A percentile compares a stretch with the other conserved stretches of the same genome.
These are phyloP conservation scores for Penicillium flavigenum DNA, from an alignment of 495 filamentous ascomycete species.

Conservation along the genomic window DNA sequence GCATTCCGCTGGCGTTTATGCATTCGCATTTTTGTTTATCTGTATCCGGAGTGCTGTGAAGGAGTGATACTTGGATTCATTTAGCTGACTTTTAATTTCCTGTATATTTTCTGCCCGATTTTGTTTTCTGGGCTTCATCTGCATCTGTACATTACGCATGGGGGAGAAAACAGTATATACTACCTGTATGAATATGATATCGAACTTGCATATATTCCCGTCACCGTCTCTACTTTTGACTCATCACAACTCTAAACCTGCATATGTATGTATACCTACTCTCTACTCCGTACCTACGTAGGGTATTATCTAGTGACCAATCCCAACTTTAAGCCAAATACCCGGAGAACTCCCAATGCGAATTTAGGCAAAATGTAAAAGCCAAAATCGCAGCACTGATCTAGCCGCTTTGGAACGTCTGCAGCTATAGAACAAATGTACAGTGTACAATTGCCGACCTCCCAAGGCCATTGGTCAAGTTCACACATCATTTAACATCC, in stretches of 20 bases:
- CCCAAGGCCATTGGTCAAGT: background rate
- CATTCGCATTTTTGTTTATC: slow-evolving; percentile 4
- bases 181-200: slow-evolving; percentile 15
- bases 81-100: slow-evolving; percentile 11
- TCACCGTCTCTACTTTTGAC: background rate
- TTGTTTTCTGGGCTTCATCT: slow-evolving; percentile 17
- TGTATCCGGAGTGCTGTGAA: background rate
- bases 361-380: slow-evolving; percentile 13
- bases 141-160: slow-evolving; percentile 21
- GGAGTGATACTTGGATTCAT: background rate
- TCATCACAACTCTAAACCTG: background rate
- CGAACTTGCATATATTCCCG: background rate
- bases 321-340: background rate
- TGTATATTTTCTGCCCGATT: slow-evolving; percentile 10
- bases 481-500: background rate
- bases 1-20: slow-evolving; percentile 8
- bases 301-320: background rate
- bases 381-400: background rate
- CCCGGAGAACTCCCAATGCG: background rate
- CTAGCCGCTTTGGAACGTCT: background rate
- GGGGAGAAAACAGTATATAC: slow-evolving; percentile 11
- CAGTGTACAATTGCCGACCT: background rate
- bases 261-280: no score
- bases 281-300: no score
- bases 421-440: background rate